phyloP scores from a whole-genome alignment of 1,284 basidiomycete genomes.

The Ganoderma lucidum region DNA sequence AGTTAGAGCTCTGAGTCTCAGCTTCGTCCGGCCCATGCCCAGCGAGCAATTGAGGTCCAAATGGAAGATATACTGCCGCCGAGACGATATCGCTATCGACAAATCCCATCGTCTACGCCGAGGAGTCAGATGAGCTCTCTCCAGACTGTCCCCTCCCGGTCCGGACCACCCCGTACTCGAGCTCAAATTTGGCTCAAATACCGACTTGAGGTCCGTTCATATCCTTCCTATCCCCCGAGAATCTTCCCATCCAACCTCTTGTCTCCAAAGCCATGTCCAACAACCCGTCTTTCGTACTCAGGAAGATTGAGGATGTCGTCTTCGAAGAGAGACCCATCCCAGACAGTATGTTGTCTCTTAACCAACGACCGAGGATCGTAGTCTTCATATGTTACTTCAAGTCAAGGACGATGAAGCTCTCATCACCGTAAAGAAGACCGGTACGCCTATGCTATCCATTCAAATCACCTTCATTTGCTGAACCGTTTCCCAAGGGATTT shows the following conservation, averaged over 20 bases:
- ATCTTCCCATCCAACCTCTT: slow-evolving; percentile 19
- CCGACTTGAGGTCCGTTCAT: slow-evolving; percentile 8
- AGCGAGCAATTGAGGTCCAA: too few relatives aligned
- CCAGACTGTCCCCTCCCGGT: slow-evolving; percentile 30
- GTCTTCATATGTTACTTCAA: slow-evolving; percentile 39
- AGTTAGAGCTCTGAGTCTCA: too few relatives aligned
- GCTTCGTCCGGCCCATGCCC: too few relatives aligned
- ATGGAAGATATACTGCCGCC: too few relatives aligned
- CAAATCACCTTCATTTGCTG: slow-evolving; percentile 10
- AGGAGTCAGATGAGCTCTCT: slow-evolving; percentile 31
- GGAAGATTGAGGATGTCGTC: slow-evolving; percentile 72
- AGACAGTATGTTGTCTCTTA: slow-evolving; percentile 54
- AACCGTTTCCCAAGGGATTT: slow-evolving; percentile 68
- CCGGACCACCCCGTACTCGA: slow-evolving; percentile 26
- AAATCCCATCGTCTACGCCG: slow-evolving; percentile 5
- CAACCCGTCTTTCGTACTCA: slow-evolving; percentile 85
- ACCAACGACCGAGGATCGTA: slow-evolving; percentile 12
- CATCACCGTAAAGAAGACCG: slow-evolving; percentile 92
- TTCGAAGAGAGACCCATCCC: slow-evolving; percentile 86
- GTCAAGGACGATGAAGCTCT: slow-evolving; percentile 85
- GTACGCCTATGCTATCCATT: slow-evolving; percentile 47
- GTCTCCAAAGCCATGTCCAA: slow-evolving; percentile 58
- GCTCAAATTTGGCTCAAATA: slow-evolving; percentile 24
- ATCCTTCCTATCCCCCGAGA: slow-evolving; percentile 17
- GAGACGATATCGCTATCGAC: slow-evolving; percentile 18